Evolutionary conservation across 2,329 filamentous ascomycete species (phyloP), one percentile per base, ranked within the genome.

Genomic region (Diaporthe caulivora): DNA sequence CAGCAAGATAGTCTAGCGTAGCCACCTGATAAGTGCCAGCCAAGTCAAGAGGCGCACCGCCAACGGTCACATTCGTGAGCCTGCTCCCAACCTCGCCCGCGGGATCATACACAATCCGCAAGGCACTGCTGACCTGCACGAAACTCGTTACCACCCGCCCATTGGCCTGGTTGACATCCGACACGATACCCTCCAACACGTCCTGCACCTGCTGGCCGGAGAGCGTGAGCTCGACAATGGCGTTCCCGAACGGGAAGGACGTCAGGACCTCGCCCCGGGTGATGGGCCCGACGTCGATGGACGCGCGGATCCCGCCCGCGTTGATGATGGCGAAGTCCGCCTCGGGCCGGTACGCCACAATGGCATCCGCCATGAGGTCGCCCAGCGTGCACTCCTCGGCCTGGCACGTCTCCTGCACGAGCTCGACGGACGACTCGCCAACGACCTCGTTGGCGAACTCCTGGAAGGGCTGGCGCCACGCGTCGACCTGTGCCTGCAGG

Each of bases 161-260:
- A 78, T 90, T 92, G 77, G 84, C 85, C 76, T 89, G 84, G 81
- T 88, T 92, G 54, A 89, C 80, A 31, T 82, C 82, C 6, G 87
- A 86, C 4, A 92, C 85, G 72, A 88, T 85, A 6, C 91, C 91
- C 78, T 92, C 90, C 42, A 93, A 83, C 7, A 89, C 83, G 54
- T 86, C 83, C 86, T 88, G 89, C 6, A 93, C 79, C 55, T 88
- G 84, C 11, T 86, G 82, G 24, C 91, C 91, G 0, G 83, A 82
- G 75, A 89, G 84, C 0, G 79, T 82, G 21, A 92, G 80, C 77
- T 92, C 89, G 11, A 91, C 90, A 26, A 93, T 84, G 57, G 90
- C 84, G 80, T 93, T 93, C 71, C 89, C 88, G 76, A 93, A 93
- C 51, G 91, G 91, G 81, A 93, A 93, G 0, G 89, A 86, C 0